phyloP scores from a whole-genome alignment of 2,329 filamentous ascomycete genomes.

The Coniochaeta sp. region DNA sequence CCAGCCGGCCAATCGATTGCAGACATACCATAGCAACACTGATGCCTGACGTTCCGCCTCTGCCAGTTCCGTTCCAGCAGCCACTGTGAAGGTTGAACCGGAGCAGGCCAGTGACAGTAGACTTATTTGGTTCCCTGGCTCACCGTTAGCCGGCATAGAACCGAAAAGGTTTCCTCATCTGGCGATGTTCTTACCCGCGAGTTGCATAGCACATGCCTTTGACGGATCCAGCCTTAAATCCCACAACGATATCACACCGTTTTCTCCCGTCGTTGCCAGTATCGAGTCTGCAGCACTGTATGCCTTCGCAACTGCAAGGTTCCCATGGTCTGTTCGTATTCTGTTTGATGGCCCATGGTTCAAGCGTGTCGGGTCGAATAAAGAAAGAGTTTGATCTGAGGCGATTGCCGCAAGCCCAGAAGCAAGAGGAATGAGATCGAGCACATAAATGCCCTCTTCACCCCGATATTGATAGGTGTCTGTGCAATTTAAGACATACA shows the following conservation, averaged over 20 bases:
- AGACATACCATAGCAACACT: conserved; percentile 52
- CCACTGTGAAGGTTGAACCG: conserved; percentile 49
- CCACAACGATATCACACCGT: conserved; percentile 61
- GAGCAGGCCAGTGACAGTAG: conserved; percentile 62
- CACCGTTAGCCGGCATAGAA: conserved; percentile 6
- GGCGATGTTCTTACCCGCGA: conserved; percentile 28
- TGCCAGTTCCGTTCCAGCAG: conserved; percentile 66
- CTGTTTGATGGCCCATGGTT: conserved; percentile 39
- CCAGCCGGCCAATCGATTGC: neutral
- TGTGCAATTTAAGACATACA: conserved; percentile 33
- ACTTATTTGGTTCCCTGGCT: conserved; percentile 7
- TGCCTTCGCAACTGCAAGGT: conserved; percentile 55
- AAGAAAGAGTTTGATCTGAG: conserved; percentile 62
- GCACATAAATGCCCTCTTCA: conserved; percentile 44
- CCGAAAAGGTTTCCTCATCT: conserved; percentile 15
- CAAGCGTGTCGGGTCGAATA: conserved; percentile 55
- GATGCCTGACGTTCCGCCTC: conserved; percentile 56
- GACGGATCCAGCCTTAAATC: conserved; percentile 46
- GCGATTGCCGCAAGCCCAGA: conserved; percentile 53
- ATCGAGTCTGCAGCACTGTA: conserved; percentile 44
- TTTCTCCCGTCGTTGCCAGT: conserved; percentile 64
- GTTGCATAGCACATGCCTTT: conserved; percentile 32
- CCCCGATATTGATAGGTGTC: conserved; percentile 31
- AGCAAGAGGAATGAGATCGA: conserved; percentile 45
- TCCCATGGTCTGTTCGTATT: conserved; percentile 48